Conservation (phyloP, 495 filamentous ascomycete species). For the Penicillium waksmanii region DNA sequence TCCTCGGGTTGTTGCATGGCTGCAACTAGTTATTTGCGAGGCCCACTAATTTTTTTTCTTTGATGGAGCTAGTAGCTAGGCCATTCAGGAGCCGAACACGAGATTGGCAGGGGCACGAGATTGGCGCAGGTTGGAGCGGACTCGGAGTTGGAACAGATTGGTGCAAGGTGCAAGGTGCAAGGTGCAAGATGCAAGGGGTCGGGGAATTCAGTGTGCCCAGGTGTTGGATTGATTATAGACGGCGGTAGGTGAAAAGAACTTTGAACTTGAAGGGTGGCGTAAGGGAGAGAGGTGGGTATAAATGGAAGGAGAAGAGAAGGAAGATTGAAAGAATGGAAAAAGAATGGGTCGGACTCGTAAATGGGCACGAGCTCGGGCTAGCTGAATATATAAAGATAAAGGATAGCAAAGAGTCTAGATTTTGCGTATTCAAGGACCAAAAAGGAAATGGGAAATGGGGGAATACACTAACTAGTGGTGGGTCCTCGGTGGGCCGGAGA, state of each 20-base stretch:
- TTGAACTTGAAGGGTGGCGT: not conserved
- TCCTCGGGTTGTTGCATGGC: slow-evolving; percentile 33
- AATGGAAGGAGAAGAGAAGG: not conserved
- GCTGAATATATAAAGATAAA: too few species aligned
- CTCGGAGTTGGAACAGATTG: too few species aligned
- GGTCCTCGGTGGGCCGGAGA: slow-evolving; percentile 10
- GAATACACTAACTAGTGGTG: too few species aligned
- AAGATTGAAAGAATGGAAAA: not conserved
- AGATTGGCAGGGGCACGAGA: not conserved
- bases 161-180: not conserved
- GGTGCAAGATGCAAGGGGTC: not conserved
- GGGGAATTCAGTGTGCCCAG: not conserved
- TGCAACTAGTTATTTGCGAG: not conserved
- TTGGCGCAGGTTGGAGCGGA: too few species aligned
- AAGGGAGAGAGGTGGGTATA: not conserved
- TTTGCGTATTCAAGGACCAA: not conserved
- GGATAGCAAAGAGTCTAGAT: not conserved
- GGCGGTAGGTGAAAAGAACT: not conserved
- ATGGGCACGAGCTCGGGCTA: not conserved
- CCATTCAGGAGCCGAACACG: slow-evolving; percentile 1
- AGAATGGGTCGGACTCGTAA: not conserved
- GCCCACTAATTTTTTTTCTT: slow-evolving; percentile 13
- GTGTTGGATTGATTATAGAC: not conserved
- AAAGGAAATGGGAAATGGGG: too few species aligned
- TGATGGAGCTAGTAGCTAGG: not conserved